phyloP scores from a whole-genome alignment of 495 filamentous ascomycete genomes.

The Astrothelium subdiscretum region DNA sequence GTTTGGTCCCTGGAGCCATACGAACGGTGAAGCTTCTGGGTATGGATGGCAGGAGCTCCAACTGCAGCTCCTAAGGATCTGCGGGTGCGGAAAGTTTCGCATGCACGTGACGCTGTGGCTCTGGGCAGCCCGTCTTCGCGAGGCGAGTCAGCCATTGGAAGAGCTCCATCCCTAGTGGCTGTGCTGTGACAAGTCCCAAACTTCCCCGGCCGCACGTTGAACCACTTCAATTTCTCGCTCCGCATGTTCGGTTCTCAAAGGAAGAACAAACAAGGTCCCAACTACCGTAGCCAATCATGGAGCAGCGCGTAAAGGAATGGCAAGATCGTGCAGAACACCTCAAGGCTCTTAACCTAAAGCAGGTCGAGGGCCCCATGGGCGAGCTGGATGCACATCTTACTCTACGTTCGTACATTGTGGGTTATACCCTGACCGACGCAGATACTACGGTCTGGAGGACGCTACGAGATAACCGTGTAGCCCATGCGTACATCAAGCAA shows the following conservation, averaged over 20 bases:
- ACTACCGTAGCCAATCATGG: neutral
- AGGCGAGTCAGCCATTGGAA: too few species aligned
- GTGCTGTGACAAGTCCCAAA: neutral
- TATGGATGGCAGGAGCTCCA: neutral
- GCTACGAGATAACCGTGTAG: constrained; percentile 76
- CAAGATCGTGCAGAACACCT: constrained; percentile 40
- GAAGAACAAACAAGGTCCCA: neutral
- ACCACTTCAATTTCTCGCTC: neutral
- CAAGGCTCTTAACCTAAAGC: constrained; percentile 60
- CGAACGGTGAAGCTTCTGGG: neutral
- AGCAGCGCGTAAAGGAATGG: constrained; percentile 38
- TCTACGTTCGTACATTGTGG: constrained; percentile 75
- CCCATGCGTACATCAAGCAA: constrained; percentile 66
- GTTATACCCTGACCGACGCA: constrained; percentile 64
- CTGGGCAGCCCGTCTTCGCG: neutral
- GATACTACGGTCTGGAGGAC: constrained; percentile 79
- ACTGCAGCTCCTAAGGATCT: too few species aligned
- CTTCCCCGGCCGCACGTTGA: neutral
- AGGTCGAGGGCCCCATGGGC: constrained; percentile 60
- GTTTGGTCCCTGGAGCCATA: neutral
- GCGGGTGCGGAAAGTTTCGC: neutral
- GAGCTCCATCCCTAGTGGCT: too few species aligned
- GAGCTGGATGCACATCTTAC: constrained; percentile 78
- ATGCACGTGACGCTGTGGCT: neutral
- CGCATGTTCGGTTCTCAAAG: neutral